A percentile compares a stretch with the other conserved stretches of the same genome.
Conservation (phyloP, 1,284 basidiomycete species). For the Melampsora americana region DNA sequence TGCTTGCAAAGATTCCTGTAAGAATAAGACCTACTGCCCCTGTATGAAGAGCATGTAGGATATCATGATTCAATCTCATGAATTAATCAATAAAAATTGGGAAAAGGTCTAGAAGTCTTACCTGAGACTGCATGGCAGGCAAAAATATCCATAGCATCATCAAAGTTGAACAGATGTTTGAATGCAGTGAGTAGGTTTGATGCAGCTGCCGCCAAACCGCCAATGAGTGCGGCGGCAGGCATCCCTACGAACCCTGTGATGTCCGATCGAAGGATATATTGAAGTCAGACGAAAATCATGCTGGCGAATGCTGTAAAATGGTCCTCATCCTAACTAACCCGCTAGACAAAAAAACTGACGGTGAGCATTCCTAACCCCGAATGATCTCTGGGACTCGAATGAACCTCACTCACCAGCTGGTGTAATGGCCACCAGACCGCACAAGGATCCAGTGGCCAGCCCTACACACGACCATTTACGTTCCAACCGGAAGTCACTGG, state of each 20-base stretch:
- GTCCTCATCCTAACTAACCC: background rate
- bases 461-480: constrained; percentile 71
- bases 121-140: constrained; percentile 49
- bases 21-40: constrained; percentile 50
- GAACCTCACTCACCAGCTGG: background rate
- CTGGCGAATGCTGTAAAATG: too few relatives aligned
- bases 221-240: constrained; percentile 67
- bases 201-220: constrained; percentile 66
- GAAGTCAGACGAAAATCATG: too few relatives aligned
- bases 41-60: constrained; percentile 56
- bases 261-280: too few relatives aligned
- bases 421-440: constrained; percentile 65
- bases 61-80: constrained; percentile 60
- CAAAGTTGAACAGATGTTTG: constrained; percentile 63
- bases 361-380: too few relatives aligned
- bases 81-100: constrained; percentile 15
- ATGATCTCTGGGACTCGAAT: background rate
- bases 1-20: constrained; percentile 67
- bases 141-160: constrained; percentile 66
- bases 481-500: constrained; percentile 55
- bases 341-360: background rate
- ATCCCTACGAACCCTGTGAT: constrained; percentile 55
- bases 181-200: constrained; percentile 85
- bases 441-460: constrained; percentile 75
- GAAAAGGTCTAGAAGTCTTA: background rate